Evolutionary conservation across 1,284 basidiomycete genomes (phyloP).

Genomic region (Ustilago xerochloae): DNA sequence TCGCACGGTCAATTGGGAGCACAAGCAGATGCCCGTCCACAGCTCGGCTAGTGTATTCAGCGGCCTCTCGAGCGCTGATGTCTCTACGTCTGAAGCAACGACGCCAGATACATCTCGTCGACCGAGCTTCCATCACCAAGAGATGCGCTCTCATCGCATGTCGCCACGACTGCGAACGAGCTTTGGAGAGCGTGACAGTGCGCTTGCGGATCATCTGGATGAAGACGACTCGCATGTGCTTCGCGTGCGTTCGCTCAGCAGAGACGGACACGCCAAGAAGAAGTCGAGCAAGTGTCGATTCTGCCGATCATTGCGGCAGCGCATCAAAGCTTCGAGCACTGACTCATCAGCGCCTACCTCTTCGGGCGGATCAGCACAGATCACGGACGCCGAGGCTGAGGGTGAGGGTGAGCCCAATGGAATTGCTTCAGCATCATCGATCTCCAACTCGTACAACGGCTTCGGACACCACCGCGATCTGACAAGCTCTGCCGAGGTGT

Average conservation of each 20-base stretch:
- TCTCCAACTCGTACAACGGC: neutral
- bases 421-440: neutral
- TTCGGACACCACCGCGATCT: neutral
- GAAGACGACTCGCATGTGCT: constrained; percentile 26
- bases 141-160: constrained; percentile 1
- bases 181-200: constrained; percentile 11
- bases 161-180: constrained; percentile 17
- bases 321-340: constrained; percentile 12
- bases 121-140: constrained; percentile 37
- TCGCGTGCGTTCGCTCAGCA: constrained; percentile 34
- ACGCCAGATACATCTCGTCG: constrained; percentile 47
- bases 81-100: constrained; percentile 36
- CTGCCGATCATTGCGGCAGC: constrained; percentile 45
- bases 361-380: constrained; percentile 35
- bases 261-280: constrained; percentile 44
- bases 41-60: constrained; percentile 3
- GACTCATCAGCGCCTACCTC: constrained; percentile 33
- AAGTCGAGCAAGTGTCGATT: constrained; percentile 48
- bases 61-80: constrained; percentile 30
- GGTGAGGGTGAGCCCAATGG: neutral
- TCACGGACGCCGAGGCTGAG: constrained; percentile 40
- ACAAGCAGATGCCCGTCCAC: constrained; percentile 8
- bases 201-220: constrained; percentile 15
- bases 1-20: constrained; percentile 27
- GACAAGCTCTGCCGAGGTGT: constrained; percentile 21